phyloP scores from a whole-genome alignment of 495 filamentous ascomycete species.

The Clohesyomyces aquaticus region DNA sequence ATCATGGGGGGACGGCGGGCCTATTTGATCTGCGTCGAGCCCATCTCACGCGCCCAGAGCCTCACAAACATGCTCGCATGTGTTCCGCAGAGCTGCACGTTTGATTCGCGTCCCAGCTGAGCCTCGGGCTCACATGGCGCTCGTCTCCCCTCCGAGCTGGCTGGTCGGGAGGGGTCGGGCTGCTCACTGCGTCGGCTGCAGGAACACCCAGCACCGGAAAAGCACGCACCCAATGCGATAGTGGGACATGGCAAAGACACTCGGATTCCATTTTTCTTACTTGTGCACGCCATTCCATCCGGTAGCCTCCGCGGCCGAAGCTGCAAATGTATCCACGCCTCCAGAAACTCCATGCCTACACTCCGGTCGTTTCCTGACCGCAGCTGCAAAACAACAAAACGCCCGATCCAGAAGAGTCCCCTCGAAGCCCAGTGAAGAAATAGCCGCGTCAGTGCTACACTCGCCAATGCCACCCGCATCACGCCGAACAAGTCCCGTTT shows the following conservation, averaged over 20 bases:
- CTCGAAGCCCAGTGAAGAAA: too few relatives aligned
- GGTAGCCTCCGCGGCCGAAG: constrained; percentile 35
- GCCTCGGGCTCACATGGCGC: constrained; percentile 21
- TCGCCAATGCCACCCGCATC: too few relatives aligned
- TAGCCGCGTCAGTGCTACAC: too few relatives aligned
- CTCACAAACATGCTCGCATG: constrained; percentile 2
- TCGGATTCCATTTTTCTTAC: constrained; percentile 4
- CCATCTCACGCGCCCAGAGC: too few relatives aligned
- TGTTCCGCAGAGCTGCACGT: neutral
- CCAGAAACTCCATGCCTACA: too few relatives aligned
- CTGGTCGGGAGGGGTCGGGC: constrained; percentile 24
- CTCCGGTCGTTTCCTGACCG: too few relatives aligned
- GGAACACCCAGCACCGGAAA: constrained; percentile 20
- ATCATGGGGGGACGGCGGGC: too few relatives aligned
- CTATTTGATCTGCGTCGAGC: too few relatives aligned
- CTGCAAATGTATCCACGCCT: too few relatives aligned
- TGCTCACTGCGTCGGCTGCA: constrained; percentile 9
- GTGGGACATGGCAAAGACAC: neutral
- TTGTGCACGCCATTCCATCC: constrained; percentile 25
- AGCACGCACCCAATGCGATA: neutral
- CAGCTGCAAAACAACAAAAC: too few relatives aligned
- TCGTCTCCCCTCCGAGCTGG: neutral
- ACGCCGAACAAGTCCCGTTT: too few relatives aligned
- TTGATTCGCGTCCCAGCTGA: constrained; percentile 10
- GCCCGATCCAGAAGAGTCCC: too few relatives aligned